These are phyloP conservation scores for Gleditsia sinensis DNA, from an alignment of 306 rosid species.

Conservation along the genomic window DNA sequence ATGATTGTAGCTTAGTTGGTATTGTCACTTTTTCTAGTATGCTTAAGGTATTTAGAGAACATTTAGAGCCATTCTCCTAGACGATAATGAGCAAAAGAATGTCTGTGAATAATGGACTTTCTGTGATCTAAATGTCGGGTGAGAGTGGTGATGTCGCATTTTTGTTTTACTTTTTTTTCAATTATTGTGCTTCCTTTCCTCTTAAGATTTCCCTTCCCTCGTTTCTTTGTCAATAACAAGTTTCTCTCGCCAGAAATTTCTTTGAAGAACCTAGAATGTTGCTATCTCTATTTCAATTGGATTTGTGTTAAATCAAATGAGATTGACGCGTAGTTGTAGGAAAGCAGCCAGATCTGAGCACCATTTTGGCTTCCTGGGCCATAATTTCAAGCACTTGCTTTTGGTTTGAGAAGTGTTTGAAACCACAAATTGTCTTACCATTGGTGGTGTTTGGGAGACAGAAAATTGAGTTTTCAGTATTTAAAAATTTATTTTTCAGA, in stretches of 20 bases:
- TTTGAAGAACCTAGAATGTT: neutral
- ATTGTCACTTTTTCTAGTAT: slow-evolving; percentile 81
- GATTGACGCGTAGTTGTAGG: neutral
- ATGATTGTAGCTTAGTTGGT: slow-evolving; percentile 84
- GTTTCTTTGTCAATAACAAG: neutral
- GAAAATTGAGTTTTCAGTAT: too few relatives aligned
- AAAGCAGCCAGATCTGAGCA: slow-evolving; percentile 8
- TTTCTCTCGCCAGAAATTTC: neutral
- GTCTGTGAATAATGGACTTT: slow-evolving; percentile 30
- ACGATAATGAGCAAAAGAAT: neutral
- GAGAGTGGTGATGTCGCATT: slow-evolving; percentile 26
- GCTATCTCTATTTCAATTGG: neutral
- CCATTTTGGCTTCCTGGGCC: slow-evolving; percentile 3
- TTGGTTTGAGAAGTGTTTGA: neutral
- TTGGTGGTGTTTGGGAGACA: neutral
- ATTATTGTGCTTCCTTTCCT: slow-evolving; percentile 4
- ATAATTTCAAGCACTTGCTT: neutral
- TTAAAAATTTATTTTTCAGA: too few relatives aligned
- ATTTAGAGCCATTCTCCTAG: slow-evolving; percentile 43
- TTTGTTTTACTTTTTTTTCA: slow-evolving; percentile 22
- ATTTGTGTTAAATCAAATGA: slow-evolving; percentile 3
- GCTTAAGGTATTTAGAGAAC: slow-evolving; percentile 81
- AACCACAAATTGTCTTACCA: neutral
- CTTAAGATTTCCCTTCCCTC: slow-evolving; percentile 11
- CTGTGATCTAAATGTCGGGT: slow-evolving; percentile 11